Conservation (phyloP, 306 rosid genomes). For the Corylus americana region DNA sequence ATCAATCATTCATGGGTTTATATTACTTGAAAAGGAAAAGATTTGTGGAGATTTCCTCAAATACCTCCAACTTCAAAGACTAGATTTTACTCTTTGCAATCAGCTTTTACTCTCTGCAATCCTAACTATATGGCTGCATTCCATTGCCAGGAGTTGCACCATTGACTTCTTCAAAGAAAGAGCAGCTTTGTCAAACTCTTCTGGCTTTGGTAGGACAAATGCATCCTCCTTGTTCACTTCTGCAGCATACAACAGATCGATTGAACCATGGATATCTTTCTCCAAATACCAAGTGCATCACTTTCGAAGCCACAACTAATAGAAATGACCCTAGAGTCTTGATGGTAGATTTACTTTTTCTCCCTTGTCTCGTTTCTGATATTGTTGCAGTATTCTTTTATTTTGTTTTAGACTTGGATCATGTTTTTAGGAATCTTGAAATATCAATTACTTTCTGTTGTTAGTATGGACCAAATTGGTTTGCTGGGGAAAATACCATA, state of each 20-base stretch:
- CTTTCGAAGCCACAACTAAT: neutral
- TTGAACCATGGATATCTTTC: neutral
- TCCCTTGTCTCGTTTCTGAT: no score
- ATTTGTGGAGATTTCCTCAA: neutral
- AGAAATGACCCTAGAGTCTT: neutral
- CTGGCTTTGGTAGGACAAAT: conserved; percentile 96
- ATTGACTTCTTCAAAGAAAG: conserved; percentile 53
- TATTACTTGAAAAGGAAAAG: neutral
- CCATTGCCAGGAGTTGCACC: conserved; percentile 66
- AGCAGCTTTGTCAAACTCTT: conserved; percentile 84
- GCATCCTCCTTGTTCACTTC: conserved; percentile 75
- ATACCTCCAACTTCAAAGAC: neutral
- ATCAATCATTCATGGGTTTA: neutral
- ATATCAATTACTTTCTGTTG: no score
- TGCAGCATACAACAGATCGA: conserved; percentile 30
- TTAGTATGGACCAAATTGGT: no score
- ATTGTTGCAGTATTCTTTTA: no score
- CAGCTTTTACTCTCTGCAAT: neutral
- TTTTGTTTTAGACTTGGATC: no score
- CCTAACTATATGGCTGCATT: conserved; percentile 6
- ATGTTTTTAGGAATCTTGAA: no score
- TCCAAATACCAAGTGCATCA: neutral
- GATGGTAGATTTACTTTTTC: neutral
- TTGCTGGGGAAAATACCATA: no score
- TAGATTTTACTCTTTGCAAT: neutral